Percentiles rank a stretch among this genome's conserved stretches.
Conservation (phyloP, 148 eudicot species). For the Diospyros kaki region DNA sequence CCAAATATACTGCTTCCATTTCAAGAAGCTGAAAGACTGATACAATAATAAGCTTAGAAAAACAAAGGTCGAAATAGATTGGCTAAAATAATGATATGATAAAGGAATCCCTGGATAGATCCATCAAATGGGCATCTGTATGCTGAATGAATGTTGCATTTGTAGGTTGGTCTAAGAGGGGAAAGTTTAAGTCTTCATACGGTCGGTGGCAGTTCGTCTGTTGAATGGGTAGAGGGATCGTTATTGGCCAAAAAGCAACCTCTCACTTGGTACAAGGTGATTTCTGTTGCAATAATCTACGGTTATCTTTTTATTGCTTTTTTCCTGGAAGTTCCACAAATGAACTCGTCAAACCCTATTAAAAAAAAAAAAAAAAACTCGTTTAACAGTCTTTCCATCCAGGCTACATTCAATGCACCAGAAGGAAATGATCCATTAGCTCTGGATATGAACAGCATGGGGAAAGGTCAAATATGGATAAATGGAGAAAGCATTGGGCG, state of each 20-base stretch:
- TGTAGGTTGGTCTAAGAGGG: slow-evolving; percentile 72
- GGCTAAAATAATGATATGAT: too few species aligned
- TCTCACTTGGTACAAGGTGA: slow-evolving; percentile 50
- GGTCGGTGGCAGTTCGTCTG: slow-evolving; percentile 59
- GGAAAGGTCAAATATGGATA: slow-evolving; percentile 59
- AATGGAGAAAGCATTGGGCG: slow-evolving; percentile 62
- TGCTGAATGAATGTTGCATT: not conserved
- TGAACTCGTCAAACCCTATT: too few species aligned
- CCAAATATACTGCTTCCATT: too few species aligned
- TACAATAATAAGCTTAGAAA: too few species aligned
- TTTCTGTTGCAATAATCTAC: not conserved
- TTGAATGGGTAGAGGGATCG: slow-evolving; percentile 65
- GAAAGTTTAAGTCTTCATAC: slow-evolving; percentile 73
- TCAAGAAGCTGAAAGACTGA: too few species aligned
- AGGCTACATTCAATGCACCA: slow-evolving; percentile 54
- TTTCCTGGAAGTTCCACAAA: too few species aligned
- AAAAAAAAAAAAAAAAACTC: not conserved
- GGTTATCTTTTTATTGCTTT: not conserved
- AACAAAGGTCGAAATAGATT: too few species aligned
- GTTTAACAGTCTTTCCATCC: not conserved
- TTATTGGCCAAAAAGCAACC: slow-evolving; percentile 44
- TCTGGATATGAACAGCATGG: slow-evolving; percentile 49
- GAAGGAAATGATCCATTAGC: slow-evolving; percentile 51
- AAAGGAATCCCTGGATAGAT: too few species aligned
- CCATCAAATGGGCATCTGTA: not conserved